phyloP scores from a whole-genome alignment of 139 green algal genomes.

The Chlorella sp. region DNA sequence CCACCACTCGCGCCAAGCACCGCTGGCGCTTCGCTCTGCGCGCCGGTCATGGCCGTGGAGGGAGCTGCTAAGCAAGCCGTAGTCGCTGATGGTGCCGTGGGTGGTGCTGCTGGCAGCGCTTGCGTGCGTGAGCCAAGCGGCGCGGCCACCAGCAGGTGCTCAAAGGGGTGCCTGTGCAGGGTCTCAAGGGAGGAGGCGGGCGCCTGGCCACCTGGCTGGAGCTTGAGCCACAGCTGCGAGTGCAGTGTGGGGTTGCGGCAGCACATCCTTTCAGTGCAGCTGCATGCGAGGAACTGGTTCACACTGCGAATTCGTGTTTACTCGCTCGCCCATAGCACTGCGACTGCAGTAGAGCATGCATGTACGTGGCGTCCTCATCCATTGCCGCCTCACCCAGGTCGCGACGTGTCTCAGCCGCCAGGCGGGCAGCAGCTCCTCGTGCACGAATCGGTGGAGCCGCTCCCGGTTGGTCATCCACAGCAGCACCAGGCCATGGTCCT shows the following conservation, averaged over 20 bases:
- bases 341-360: not conserved
- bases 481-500: slow-evolving; percentile 53
- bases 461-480: slow-evolving; percentile 82
- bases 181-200: slow-evolving; percentile 37
- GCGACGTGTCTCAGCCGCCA: slow-evolving; percentile 57
- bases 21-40: too few species aligned
- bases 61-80: too few species aligned
- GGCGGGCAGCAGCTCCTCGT: slow-evolving; percentile 57
- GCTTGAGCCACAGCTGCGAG: slow-evolving; percentile 18
- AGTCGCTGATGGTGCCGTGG: too few species aligned
- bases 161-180: slow-evolving; percentile 61
- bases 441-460: slow-evolving; percentile 55
- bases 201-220: slow-evolving; percentile 15
- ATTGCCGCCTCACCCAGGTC: slow-evolving; percentile 46
- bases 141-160: slow-evolving; percentile 48
- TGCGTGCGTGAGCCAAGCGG: too few species aligned
- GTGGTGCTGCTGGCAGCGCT: too few species aligned
- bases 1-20: too few species aligned
- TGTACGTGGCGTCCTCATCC: not conserved
- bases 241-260: not conserved
- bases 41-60: too few species aligned
- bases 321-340: not conserved
- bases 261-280: not conserved
- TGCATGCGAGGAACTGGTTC: not conserved
- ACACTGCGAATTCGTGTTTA: not conserved